phyloP scores from a whole-genome alignment of 176 grass and related monocot species.

The Thinopyrum elongatum region DNA sequence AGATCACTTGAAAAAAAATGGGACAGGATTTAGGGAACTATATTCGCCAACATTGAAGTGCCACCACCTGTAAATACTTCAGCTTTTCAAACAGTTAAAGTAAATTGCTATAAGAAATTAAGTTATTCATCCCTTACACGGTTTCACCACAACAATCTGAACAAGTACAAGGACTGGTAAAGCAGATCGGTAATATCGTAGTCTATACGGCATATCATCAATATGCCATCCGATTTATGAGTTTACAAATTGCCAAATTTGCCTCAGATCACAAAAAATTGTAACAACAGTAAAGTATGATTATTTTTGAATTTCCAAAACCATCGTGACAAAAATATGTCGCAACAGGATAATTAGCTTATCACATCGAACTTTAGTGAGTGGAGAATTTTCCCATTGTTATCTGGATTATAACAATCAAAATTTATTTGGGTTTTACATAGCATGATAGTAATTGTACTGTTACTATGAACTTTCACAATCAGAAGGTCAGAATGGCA shows the following conservation, averaged over 20 bases:
- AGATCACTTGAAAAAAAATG: neutral
- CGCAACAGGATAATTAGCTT: neutral
- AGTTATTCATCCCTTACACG: neutral
- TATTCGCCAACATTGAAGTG: neutral
- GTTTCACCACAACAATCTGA: neutral
- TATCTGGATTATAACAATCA: constrained; percentile 6
- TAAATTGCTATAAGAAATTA: neutral
- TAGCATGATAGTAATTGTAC: constrained; percentile 1
- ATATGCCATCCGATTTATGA: neutral
- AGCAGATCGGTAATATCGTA: constrained; percentile 1
- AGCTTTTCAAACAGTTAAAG: constrained; percentile 1
- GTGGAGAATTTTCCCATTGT: neutral
- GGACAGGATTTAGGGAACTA: neutral
- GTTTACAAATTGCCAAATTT: constrained; percentile 15
- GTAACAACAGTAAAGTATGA: neutral
- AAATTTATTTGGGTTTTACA: constrained; percentile 19
- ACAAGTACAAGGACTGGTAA: neutral
- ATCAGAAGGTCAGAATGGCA: constrained; percentile 5
- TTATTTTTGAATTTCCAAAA: neutral
- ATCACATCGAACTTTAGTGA: constrained; percentile 2
- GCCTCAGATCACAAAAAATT: neutral
- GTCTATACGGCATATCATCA: neutral
- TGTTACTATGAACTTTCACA: constrained; percentile 15
- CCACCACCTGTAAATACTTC: neutral
- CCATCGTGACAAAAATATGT: neutral